Evolutionary conservation across 352 stramenopile species (phyloP).

Genomic region (Blastocystis sp.): DNA sequence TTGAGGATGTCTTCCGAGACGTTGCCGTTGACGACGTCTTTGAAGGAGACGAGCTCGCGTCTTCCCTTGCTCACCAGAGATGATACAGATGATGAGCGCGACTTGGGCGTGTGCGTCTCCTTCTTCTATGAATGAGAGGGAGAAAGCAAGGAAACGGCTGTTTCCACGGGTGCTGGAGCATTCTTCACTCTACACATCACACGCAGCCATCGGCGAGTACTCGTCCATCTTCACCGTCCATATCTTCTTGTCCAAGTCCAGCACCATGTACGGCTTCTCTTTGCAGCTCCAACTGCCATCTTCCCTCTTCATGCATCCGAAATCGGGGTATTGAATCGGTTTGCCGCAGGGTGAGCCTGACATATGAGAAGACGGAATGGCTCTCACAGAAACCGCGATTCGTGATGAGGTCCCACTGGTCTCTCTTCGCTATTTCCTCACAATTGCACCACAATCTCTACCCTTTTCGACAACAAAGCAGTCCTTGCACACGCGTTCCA

Average conservation of each 20-base stretch:
- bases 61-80: neutral
- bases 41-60: slow-evolving; percentile 60
- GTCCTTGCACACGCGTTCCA: slow-evolving; percentile 68
- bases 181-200: slow-evolving; percentile 1
- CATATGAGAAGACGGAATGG: neutral
- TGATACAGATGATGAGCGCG: slow-evolving; percentile 20
- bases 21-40: slow-evolving; percentile 42
- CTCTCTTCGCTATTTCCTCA: slow-evolving; percentile 39
- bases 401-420: slow-evolving; percentile 69
- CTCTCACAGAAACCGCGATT: slow-evolving; percentile 68
- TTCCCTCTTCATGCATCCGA: slow-evolving; percentile 50
- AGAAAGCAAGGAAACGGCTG: neutral
- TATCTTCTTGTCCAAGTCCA: slow-evolving; percentile 63
- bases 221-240: slow-evolving; percentile 63
- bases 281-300: slow-evolving; percentile 71
- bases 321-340: slow-evolving; percentile 70
- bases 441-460: neutral
- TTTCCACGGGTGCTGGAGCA: neutral
- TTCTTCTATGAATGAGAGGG: slow-evolving; percentile 12
- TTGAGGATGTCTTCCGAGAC: slow-evolving; percentile 28
- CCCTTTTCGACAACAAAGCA: slow-evolving; percentile 54
- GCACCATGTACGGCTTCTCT: slow-evolving; percentile 72
- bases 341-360: slow-evolving; percentile 70
- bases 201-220: neutral
- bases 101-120: neutral